Evolutionary conservation across 1,284 basidiomycete species (phyloP), one percentile per base, ranked within the genome.

Genomic region (Bondarzewia mesenterica): DNA sequence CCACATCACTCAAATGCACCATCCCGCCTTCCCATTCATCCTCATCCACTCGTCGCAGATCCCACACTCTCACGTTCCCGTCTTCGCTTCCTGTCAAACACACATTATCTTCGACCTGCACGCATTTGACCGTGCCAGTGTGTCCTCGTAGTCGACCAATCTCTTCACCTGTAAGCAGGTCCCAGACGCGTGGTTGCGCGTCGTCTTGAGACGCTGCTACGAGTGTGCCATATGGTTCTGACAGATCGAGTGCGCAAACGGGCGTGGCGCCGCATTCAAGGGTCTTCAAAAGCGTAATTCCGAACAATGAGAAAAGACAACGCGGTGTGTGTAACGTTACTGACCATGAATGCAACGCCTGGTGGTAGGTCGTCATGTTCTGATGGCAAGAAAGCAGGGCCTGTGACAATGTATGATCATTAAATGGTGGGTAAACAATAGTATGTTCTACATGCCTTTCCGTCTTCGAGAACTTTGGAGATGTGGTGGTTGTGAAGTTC

Each of bases 311-410:
- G 29, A 22, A 14, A 49, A 36, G 49, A 47, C 27, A 45, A 35
- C 18, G 22, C 26, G 47, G 32, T 42, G 16, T 4, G 54, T 37
- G 49, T 22, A 12, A 35, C 44, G 27, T 32, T 32, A 47, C 67
- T 54, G 64, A 90, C 90, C 93, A 99, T 97, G 70, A 99, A 99
- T 5, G 95, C 95, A 4, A 98, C 83, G 3, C 91, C 92, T 5
- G 85, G 80, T 4, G 95, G 96, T 48, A 99, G 73, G 49, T 97
- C 93, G 59, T 96, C 93, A 58, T 99, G 96, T 64, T 99, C 96
- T 14, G 92, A 95, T 2, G 95, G 95, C 51, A 99, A 67, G 73
- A 99, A 99, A 7, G 90, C 89, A 0, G 95, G 94, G 0, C 93
- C 89, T 85, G 57, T 7, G 50, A 36, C 36, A 36, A 46, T 50